Conservation (phyloP, 768 basidiomycete genomes). For the Tulasnella sp. region DNA sequence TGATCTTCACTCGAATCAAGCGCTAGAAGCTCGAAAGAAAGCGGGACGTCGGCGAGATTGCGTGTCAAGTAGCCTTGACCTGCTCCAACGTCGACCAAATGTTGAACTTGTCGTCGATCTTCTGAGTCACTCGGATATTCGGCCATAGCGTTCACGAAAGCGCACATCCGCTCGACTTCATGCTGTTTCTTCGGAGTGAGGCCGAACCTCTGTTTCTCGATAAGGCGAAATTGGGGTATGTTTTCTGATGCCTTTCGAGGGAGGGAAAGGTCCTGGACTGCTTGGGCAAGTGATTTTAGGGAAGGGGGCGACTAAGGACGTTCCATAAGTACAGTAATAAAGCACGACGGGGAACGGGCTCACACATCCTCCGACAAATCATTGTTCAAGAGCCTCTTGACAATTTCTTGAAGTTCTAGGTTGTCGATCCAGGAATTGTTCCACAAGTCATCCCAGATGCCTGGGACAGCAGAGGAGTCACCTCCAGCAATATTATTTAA, state of each 20-base stretch:
- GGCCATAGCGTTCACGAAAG: constrained; percentile 20
- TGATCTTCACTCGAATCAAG: constrained; percentile 35
- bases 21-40: constrained; percentile 33
- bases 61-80: constrained; percentile 38
- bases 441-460: constrained; percentile 34
- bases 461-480: constrained; percentile 17
- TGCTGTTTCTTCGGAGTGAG: constrained; percentile 36
- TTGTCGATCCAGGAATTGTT: constrained; percentile 29
- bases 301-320: not conserved
- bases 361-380: constrained; percentile 22
- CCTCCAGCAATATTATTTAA: constrained; percentile 25
- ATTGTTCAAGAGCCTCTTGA: not conserved
- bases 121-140: not conserved
- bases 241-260: constrained; percentile 13
- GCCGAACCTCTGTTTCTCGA: constrained; percentile 25
- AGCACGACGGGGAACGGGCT: not conserved
- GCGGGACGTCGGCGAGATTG: constrained; percentile 31
- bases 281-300: constrained; percentile 4
- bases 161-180: constrained; percentile 35
- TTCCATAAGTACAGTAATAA: not conserved
- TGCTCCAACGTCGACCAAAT: constrained; percentile 37
- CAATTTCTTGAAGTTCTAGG: not conserved
- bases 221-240: not conserved
- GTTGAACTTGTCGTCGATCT: constrained; percentile 3
- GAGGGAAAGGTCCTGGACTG: constrained; percentile 2